phyloP scores from a whole-genome alignment of 1,284 basidiomycete species.

The Stygiomarasmius scandens region DNA sequence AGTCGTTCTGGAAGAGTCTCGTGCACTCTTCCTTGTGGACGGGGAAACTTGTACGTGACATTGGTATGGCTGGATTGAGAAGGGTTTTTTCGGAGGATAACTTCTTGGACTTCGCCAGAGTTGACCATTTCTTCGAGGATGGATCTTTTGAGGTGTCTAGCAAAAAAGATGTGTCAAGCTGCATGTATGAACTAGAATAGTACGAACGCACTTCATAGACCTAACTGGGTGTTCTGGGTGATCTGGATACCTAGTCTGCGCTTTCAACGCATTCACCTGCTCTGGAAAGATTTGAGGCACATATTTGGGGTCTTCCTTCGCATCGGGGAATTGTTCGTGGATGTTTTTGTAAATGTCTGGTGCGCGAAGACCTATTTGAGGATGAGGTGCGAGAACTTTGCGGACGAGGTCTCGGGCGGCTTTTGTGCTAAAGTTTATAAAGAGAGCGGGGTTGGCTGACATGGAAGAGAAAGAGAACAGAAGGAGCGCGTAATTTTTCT shows the following conservation, averaged over 20 bases:
- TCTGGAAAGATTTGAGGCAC: background rate
- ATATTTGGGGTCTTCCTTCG: slow-evolving; percentile 6
- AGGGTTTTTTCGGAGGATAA: background rate
- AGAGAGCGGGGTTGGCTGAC: background rate
- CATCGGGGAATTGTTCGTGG: slow-evolving; percentile 12
- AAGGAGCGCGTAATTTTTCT: no score
- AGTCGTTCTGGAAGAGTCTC: background rate
- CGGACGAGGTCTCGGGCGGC: slow-evolving; percentile 13
- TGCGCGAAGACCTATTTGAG: slow-evolving; percentile 12
- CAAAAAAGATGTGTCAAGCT: background rate
- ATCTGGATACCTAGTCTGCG: background rate
- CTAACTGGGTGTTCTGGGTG: slow-evolving; percentile 20
- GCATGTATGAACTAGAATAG: background rate
- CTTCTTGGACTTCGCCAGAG: slow-evolving; percentile 1
- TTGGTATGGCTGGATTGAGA: background rate
- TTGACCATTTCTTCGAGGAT: slow-evolving; percentile 19
- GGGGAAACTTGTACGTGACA: background rate
- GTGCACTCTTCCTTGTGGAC: background rate
- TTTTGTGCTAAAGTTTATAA: slow-evolving; percentile 19
- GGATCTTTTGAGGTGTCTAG: slow-evolving; percentile 21
- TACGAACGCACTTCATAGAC: slow-evolving; percentile 19
- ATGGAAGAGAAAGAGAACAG: background rate
- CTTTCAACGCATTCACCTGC: background rate
- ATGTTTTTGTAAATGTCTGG: slow-evolving; percentile 17
- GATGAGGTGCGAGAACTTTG: slow-evolving; percentile 12